Base-by-base conservation (phyloP, 2,329 filamentous ascomycete species). In the Epichloe gansuensis region DNA sequence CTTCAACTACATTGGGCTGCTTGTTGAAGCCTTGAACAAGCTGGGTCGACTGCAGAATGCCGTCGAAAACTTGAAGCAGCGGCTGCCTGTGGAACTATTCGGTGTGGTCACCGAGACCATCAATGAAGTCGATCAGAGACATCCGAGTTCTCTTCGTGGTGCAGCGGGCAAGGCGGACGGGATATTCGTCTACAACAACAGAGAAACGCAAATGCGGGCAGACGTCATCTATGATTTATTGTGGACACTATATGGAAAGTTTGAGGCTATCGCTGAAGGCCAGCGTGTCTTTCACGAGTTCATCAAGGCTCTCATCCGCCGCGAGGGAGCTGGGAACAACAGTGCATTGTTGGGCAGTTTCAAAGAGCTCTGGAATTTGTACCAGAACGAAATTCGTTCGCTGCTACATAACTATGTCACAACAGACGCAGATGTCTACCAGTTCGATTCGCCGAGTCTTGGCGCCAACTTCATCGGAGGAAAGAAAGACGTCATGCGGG, bases 301-400 rank as follows among this genome's bases (percentile, higher is more conserved):
- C 46, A 85, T 96, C 62, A 85, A 85, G 56, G 87, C 87, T 1
- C 87, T 98, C 53, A 82, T 91, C 51, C 82, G 84, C 56, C 82
- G 94, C 48, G 90, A 97, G 63, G 86, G 85, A 4, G 73, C 74
- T 15, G 67, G 81, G 66, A 73, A 84, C 72, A 71, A 80, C 59
- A 77, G 72, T 41, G 76, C 80, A 1, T 75, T 97, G 48, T 84
- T 89, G 5, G 84, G 89, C 51, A 89, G 89, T 52, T 98, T 98
- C 69, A 93, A 91, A 63, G 93, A 97, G 69, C 72, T 98, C 41
- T 98, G 94, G 94, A 95, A 96, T 64, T 74, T 98, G 7, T 91
- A 96, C 62, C 93, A 98, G 64, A 97, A 94, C 67, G 93, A 98
- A 74, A 97, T 98, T 58, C 82, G 90, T 42, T 94, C 90, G 5